Evolutionary conservation across 139 green algal species (phyloP), one percentile per base, ranked within the genome.

Genomic region (Klebsormidium nitens): DNA sequence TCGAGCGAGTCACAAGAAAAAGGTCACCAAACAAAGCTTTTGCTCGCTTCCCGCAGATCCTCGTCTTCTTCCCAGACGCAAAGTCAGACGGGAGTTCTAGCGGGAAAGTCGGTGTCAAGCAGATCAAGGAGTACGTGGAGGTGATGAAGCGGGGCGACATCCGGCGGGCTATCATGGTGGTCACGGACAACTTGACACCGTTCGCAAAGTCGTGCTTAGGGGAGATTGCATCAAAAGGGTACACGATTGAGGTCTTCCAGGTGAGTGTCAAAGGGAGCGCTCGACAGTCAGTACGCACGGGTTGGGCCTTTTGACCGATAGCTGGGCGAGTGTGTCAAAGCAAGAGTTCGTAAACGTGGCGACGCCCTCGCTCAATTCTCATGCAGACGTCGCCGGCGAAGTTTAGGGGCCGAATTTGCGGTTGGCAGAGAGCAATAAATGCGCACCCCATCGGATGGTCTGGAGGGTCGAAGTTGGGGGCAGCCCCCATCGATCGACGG

Each of bases 31-130:
- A n/a, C n/a, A n/a, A n/a, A n/a, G n/a, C n/a, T n/a, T n/a, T n/a
- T n/a, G n/a, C n/a, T n/a, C n/a, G n/a, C n/a, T n/a, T n/a, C n/a
- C n/a, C n/a, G n/a, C 87, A 97, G 83, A 89, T 97, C 0, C 96
- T 97, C 77, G 87, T 97, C 6, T 98, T 97, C 79, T 98, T 94
- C 68, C 88, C 92, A 1, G 89, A 95, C 42, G 69, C 70, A n/a
- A n/a, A n/a, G n/a, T n/a, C n/a, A n/a, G n/a, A n/a, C n/a, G n/a
- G n/a, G n/a, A n/a, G n/a, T n/a, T n/a, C n/a, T n/a, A n/a, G n/a
- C 26, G 28, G 59, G 17, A 81, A 81, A 71, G 89, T 97, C 5
- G 93, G 93, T 34, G 93, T 97, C n/a, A 95, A 95, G 76, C 91
- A 85, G 5, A 96, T 98, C 80, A 97, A 98, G 81, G 59, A 61